phyloP scores from a whole-genome alignment of 75 land plant genomes.

The Cupressus sempervirens region DNA sequence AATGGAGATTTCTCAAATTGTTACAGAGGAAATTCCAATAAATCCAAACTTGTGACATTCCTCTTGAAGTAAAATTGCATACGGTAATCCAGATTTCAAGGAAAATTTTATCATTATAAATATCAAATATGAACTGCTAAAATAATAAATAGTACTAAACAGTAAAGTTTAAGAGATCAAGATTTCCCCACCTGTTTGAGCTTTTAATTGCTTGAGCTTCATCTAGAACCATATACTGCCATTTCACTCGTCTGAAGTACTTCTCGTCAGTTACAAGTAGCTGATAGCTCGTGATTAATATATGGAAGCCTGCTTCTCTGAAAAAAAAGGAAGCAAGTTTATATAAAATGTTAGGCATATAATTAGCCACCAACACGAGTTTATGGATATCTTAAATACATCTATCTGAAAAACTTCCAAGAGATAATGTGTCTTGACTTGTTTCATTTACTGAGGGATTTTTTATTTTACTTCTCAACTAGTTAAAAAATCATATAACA shows the following conservation, averaged over 20 bases:
- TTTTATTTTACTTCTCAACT: no score
- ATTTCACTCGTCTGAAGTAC: constrained; percentile 83
- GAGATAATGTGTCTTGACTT: no score
- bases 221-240: constrained; percentile 99
- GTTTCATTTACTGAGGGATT: no score
- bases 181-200: constrained; percentile 64
- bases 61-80: background rate
- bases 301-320: constrained; percentile 93
- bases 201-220: constrained; percentile 99
- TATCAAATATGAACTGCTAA: background rate
- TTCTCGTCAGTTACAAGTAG: constrained; percentile 90
- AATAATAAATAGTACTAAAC: background rate
- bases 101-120: no score
- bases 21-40: constrained; percentile 1
- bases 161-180: background rate
- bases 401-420: no score
- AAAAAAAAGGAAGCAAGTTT: constrained; percentile 4
- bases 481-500: no score
- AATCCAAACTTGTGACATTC: background rate
- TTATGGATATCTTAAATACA: no score
- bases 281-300: constrained; percentile 95
- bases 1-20: background rate
- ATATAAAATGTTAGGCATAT: background rate
- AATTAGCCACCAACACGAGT: background rate
- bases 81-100: background rate